Conservation (phyloP, 2,329 filamentous ascomycete genomes). For the Colletotrichum sp. region DNA sequence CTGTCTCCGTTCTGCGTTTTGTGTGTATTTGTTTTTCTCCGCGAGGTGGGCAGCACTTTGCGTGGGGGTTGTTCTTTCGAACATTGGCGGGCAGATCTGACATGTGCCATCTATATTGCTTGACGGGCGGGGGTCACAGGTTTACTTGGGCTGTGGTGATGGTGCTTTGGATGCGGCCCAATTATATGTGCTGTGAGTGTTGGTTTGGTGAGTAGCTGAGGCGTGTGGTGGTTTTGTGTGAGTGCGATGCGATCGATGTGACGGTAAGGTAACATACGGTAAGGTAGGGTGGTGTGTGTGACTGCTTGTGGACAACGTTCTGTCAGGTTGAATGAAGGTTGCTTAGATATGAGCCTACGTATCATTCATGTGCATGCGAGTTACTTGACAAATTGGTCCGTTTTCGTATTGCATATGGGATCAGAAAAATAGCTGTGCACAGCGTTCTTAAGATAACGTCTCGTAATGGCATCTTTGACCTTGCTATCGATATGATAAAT, state of each 20-base stretch:
- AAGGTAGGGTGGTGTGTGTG: neutral
- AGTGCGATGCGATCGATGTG: neutral
- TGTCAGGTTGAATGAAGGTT: neutral
- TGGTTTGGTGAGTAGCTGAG: neutral
- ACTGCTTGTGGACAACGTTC: neutral
- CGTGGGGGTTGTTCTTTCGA: neutral
- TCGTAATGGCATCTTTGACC: neutral
- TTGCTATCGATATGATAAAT: neutral
- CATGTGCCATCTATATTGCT: neutral
- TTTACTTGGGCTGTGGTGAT: neutral
- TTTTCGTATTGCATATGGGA: neutral
- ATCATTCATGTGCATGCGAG: neutral
- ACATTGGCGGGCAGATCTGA: neutral
- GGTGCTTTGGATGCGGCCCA: neutral
- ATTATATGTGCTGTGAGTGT: neutral
- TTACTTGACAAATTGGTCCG: neutral
- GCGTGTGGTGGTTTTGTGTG: neutral
- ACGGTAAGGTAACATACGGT: neutral
- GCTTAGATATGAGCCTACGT: neutral
- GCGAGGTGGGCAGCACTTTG: neutral
- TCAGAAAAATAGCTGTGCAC: neutral
- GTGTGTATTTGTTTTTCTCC: neutral
- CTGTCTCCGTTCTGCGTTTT: neutral
- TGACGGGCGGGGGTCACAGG: neutral
- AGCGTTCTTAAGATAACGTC: neutral